Evolutionary conservation across 2,329 filamentous ascomycete genomes (phyloP).

Genomic region (Neurospora crassa): DNA sequence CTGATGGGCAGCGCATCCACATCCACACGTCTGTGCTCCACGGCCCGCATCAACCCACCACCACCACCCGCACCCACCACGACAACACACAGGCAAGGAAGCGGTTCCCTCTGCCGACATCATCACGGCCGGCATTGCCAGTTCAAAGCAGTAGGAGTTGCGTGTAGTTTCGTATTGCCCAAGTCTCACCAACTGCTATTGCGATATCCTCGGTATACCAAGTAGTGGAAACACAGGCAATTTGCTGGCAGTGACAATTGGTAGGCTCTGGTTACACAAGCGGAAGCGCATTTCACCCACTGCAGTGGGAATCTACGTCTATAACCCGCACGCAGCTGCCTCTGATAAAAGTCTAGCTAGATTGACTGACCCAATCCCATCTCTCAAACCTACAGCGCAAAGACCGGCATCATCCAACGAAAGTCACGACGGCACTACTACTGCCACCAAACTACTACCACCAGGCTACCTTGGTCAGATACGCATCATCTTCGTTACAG

Average conservation of each 20-base stretch:
- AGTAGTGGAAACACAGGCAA: neutral
- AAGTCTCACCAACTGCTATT: neutral
- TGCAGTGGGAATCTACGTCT: neutral
- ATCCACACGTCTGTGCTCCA: neutral
- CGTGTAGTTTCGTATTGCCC: neutral
- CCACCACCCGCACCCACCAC: neutral
- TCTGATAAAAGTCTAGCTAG: neutral
- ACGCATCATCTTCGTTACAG: neutral
- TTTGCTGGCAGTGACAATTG: neutral
- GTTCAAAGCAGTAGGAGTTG: neutral
- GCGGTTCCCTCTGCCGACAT: neutral
- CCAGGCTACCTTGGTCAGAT: neutral
- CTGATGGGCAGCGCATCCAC: neutral
- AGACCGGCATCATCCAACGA: neutral
- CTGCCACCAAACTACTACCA: neutral
- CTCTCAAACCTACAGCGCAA: neutral
- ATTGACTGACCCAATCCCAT: neutral
- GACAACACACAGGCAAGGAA: neutral
- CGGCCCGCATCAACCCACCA: neutral
- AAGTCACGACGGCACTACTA: neutral
- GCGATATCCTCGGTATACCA: neutral
- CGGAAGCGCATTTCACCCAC: neutral
- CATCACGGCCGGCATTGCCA: neutral
- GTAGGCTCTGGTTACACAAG: neutral
- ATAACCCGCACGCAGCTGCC: neutral